Evolutionary conservation across 2,329 filamentous ascomycete species (phyloP).

Genomic region (Penicillium paneum): DNA sequence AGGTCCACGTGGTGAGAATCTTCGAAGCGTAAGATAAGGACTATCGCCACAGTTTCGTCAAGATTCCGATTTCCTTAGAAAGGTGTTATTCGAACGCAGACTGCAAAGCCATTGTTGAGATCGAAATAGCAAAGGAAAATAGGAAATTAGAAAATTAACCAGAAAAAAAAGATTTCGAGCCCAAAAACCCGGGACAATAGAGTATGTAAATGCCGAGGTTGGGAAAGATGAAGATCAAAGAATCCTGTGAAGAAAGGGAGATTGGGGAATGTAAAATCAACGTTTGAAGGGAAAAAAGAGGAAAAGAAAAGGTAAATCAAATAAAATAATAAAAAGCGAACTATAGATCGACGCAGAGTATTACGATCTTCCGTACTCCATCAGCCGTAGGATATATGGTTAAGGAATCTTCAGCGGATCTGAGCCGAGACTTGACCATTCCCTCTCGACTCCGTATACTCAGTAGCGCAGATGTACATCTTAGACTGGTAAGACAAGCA

Average conservation of each 20-base stretch:
- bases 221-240: slow-evolving; percentile 20
- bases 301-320: not conserved
- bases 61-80: not conserved
- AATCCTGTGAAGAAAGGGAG: slow-evolving; percentile 18
- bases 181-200: slow-evolving; percentile 7
- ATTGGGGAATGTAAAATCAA: slow-evolving; percentile 9
- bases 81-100: not conserved
- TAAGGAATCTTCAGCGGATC: slow-evolving; percentile 31
- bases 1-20: not conserved
- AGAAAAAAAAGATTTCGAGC: not conserved
- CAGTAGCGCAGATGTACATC: not conserved
- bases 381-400: slow-evolving; percentile 25
- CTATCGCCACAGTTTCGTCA: slow-evolving; percentile 4
- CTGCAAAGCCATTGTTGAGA: slow-evolving; percentile 3
- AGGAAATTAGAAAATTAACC: not conserved
- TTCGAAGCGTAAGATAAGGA: not conserved
- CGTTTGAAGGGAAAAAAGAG: not conserved
- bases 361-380: slow-evolving; percentile 25
- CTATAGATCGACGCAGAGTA: slow-evolving; percentile 25
- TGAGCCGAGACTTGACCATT: slow-evolving; percentile 1
- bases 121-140: not conserved
- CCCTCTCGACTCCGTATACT: too few species aligned
- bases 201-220: slow-evolving; percentile 23
- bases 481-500: not conserved
- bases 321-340: slow-evolving; percentile 13